Percentiles rank a stretch among this genome's conserved stretches.
phyloP scores from a whole-genome alignment of 2,329 filamentous ascomycete genomes.

The Emmonsia crescens region DNA sequence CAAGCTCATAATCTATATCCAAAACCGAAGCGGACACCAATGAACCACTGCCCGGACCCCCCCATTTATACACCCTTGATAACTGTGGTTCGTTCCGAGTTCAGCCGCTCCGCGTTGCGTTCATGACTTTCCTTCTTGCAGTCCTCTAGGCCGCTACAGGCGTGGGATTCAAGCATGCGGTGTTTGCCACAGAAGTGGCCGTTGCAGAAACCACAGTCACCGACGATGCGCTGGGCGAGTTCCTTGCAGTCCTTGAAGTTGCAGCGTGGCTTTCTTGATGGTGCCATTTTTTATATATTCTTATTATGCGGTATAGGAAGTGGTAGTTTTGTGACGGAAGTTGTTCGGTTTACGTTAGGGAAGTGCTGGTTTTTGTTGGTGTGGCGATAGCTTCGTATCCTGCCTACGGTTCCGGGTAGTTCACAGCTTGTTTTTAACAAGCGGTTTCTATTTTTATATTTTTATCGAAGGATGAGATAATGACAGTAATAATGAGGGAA shows the following conservation, averaged over 20 bases:
- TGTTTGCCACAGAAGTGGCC: constrained; percentile 95
- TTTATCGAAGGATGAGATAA: not conserved
- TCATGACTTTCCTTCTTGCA: constrained; percentile 97
- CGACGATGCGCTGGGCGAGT: constrained; percentile 81
- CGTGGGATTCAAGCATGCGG: constrained; percentile 85
- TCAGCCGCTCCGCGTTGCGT: constrained; percentile 83
- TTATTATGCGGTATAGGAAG: not conserved
- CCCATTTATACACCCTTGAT: constrained; percentile 68
- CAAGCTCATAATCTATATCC: not conserved
- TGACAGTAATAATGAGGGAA: not conserved
- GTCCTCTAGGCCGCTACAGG: constrained; percentile 84
- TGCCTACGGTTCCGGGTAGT: not conserved
- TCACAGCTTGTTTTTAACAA: not conserved
- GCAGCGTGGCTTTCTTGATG: constrained; percentile 58
- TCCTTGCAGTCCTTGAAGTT: constrained; percentile 82
- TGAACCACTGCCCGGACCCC: too few relatives aligned
- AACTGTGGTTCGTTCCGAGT: constrained; percentile 84
- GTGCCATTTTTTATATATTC: constrained; percentile 13
- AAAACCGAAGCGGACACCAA: not conserved
- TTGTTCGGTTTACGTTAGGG: constrained; percentile 18
- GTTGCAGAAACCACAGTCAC: constrained; percentile 89
- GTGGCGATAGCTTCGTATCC: not conserved
- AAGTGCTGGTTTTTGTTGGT: not conserved
- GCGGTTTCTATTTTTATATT: not conserved
- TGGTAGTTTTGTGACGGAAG: not conserved